Evolutionary conservation across 495 filamentous ascomycete genomes (phyloP).

Genomic region (Thermothielavioides terrestris): DNA sequence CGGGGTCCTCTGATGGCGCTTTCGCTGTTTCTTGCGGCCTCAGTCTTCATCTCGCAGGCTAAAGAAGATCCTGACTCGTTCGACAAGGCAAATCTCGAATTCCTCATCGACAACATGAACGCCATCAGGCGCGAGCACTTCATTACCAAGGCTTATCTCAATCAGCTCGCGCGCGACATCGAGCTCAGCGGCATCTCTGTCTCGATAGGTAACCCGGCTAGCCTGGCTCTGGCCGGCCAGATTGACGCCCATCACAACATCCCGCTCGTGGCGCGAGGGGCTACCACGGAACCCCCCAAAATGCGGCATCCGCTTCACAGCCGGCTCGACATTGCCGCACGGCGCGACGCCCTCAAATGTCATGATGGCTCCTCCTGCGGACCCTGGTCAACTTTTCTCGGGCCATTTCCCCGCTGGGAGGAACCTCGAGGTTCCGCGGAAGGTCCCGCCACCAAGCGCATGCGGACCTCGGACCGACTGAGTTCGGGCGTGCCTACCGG

Average conservation of each 20-base stretch:
- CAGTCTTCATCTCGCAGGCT: conserved; percentile 31
- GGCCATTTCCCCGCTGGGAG: not conserved
- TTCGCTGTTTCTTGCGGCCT: conserved; percentile 36
- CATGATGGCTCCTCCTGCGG: too few relatives aligned
- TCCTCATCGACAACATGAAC: conserved; percentile 33
- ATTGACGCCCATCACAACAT: conserved; percentile 25
- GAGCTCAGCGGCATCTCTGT: conserved; percentile 26
- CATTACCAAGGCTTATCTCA: conserved; percentile 34
- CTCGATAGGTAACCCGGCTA: not conserved
- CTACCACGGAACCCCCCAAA: conserved; percentile 22
- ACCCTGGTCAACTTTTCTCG: not conserved
- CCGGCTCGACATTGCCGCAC: conserved; percentile 26
- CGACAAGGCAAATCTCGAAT: conserved; percentile 29
- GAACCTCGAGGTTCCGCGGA: too few relatives aligned
- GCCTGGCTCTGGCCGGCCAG: not conserved
- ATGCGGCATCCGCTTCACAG: conserved; percentile 29
- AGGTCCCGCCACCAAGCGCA: conserved; percentile 5
- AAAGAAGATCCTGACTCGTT: conserved; percentile 15
- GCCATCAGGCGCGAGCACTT: conserved; percentile 26
- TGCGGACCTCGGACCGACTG: not conserved
- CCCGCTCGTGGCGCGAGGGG: conserved; percentile 31
- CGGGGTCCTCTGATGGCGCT: conserved; percentile 33
- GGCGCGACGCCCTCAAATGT: conserved; percentile 7
- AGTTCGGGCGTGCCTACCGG: not conserved
- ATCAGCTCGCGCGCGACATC: conserved; percentile 34